Evolutionary conservation across 148 eudicot species (phyloP), one percentile per base, ranked within the genome.

Genomic region (Simmondsia chinensis): DNA sequence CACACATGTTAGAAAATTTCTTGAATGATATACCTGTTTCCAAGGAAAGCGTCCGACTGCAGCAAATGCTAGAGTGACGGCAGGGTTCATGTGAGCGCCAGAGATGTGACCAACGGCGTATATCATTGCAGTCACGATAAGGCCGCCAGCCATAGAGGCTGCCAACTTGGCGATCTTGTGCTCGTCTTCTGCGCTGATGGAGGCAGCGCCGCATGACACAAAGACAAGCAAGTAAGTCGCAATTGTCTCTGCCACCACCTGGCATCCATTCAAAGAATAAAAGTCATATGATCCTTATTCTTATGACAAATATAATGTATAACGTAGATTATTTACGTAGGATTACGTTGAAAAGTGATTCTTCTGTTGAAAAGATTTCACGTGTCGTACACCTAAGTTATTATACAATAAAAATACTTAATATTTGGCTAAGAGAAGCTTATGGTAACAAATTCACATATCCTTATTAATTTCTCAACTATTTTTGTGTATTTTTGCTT

Each of bases 21-120:
- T 3, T 20, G 3, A 2, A 7, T 6, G 9, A 20, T 1, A 15
- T 46, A 74, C 86, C 80, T 75, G 80, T 7, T 55, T 69, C 94
- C 86, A 78, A 2, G 82, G 94, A 10, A 82, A 75, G 37, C 64
- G 86, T 10, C 77, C 22, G 5, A 69, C 56, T 19, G 83, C 68
- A 10, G 94, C 80, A 18, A 82, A 78, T 31, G 83, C 94, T 0
- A 82, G 43, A 26, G 94, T 82, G 40, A 82, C 82, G 20, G 86
- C 94, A 0, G 94, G 82, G 70, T 82, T 82, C 94, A 82, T 82
- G 43, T 78, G 85, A 4, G 82, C 94, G 13, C 94, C 94, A 3
- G 94, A 82, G 35, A 82, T 67, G 53, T 82, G 94, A 1, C 94
- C 86, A 8, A 82, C 94, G 0, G 83, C 80, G 23, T 78, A 82